These are phyloP conservation scores for Juncus inflexus DNA, from an alignment of 176 grass and related monocot species.

Conservation along the genomic window DNA sequence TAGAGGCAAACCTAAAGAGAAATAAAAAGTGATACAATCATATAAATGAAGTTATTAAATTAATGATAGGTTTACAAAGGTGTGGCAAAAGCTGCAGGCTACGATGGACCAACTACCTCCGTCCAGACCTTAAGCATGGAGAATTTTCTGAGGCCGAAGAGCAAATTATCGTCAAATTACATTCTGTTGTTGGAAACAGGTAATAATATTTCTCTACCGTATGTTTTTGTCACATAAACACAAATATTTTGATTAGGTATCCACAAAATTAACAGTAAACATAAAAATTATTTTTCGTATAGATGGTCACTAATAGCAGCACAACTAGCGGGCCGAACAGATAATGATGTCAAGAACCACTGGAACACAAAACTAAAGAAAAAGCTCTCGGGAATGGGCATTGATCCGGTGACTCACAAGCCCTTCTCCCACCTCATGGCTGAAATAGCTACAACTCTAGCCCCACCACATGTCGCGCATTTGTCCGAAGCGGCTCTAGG, in stretches of 20 bases:
- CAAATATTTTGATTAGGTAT: neutral
- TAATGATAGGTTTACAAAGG: conserved; percentile 56
- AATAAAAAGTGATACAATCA: too few species aligned
- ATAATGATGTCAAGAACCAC: conserved; percentile 99
- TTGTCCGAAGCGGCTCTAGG: conserved; percentile 90
- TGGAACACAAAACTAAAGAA: conserved; percentile 99
- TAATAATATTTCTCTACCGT: neutral
- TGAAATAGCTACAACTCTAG: conserved; percentile 89
- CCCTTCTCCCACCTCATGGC: conserved; percentile 97
- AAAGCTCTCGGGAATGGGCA: conserved; percentile 97
- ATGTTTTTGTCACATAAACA: neutral
- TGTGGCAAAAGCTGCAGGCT: conserved; percentile 97
- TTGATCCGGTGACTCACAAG: conserved; percentile 95
- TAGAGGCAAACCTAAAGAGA: too few species aligned
- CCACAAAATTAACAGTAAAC: too few species aligned
- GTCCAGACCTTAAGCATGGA: conserved; percentile 85
- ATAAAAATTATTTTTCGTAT: neutral
- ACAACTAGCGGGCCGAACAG: conserved; percentile 77
- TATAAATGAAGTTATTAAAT: too few species aligned
- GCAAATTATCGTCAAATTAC: conserved; percentile 87
- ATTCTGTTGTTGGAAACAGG: conserved; percentile 92
- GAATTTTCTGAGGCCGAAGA: conserved; percentile 93
- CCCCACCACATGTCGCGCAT: conserved; percentile 82
- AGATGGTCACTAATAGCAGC: conserved; percentile 95
- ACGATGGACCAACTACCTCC: conserved; percentile 96